These are phyloP conservation scores for Nicotiana paniculata DNA, from an alignment of 257 asterid genomes.

Conservation along the genomic window DNA sequence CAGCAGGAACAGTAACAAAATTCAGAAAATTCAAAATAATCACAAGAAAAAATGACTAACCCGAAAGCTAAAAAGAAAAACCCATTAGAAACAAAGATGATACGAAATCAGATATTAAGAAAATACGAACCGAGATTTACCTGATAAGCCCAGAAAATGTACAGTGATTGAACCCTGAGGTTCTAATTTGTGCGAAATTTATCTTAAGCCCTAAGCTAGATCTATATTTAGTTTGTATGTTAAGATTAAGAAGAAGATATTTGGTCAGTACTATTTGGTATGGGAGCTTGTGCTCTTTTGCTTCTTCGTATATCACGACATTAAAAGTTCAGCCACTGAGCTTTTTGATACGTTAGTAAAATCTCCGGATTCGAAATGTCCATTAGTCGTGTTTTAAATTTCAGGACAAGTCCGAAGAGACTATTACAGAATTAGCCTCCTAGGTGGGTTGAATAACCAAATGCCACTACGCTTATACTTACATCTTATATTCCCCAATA, in stretches of 20 bases:
- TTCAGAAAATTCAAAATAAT: neutral
- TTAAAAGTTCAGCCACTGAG: neutral
- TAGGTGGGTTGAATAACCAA: neutral
- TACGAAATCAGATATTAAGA: neutral
- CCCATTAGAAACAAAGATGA: neutral
- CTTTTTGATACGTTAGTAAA: neutral
- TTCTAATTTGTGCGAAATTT: neutral
- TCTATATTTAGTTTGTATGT: neutral
- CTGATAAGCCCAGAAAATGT: neutral
- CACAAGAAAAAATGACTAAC: neutral
- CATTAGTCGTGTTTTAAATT: neutral
- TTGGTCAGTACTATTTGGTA: neutral
- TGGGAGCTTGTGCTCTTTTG: neutral
- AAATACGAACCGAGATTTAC: neutral
- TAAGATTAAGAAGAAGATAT: neutral
- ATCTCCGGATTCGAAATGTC: neutral
- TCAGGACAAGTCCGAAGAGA: neutral
- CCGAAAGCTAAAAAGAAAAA: neutral
- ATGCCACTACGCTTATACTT: neutral
- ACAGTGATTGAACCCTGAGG: neutral
- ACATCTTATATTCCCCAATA: neutral
- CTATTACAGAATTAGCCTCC: neutral
- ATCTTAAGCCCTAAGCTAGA: neutral
- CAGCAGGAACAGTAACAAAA: conserved; percentile 12
- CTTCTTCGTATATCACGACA: neutral